Conservation (phyloP, 208 protist genomes). For the Cochliopodium minus region DNA sequence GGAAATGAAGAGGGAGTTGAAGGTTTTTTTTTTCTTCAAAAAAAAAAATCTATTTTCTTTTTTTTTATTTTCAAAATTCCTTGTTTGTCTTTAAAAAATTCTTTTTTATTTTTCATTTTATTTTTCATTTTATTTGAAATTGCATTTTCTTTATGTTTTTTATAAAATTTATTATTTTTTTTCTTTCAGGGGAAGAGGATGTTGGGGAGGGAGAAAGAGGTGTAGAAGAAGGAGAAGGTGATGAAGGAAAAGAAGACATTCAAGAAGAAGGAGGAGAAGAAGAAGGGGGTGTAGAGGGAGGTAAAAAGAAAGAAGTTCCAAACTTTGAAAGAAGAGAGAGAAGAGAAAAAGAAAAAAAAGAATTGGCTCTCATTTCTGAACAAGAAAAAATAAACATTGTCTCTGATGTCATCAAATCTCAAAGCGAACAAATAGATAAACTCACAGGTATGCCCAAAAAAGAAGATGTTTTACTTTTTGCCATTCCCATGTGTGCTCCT, state of each 20-base stretch:
- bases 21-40: too few species aligned
- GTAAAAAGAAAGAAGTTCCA: not conserved
- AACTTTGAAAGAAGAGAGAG: not conserved
- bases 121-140: too few species aligned
- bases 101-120: too few species aligned
- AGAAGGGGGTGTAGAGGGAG: not conserved
- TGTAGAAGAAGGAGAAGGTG: not conserved
- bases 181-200: constrained; percentile 42
- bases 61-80: too few species aligned
- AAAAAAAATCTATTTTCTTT: too few species aligned
- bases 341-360: constrained; percentile 2
- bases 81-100: too few species aligned
- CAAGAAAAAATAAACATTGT: constrained; percentile 8
- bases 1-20: too few species aligned
- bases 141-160: too few species aligned
- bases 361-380: not conserved
- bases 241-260: constrained; percentile 8
- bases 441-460: constrained; percentile 29
- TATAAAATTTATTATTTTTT: too few species aligned
- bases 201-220: constrained; percentile 38
- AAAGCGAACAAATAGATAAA: constrained; percentile 24
- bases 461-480: constrained; percentile 34
- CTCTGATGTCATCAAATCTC: not conserved
- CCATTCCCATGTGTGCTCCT: constrained; percentile 44
- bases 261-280: not conserved